A percentile compares a stretch with the other conserved stretches of the same genome.
phyloP scores from a whole-genome alignment of 2,329 filamentous ascomycete species.

The Talaromyces sp. region DNA sequence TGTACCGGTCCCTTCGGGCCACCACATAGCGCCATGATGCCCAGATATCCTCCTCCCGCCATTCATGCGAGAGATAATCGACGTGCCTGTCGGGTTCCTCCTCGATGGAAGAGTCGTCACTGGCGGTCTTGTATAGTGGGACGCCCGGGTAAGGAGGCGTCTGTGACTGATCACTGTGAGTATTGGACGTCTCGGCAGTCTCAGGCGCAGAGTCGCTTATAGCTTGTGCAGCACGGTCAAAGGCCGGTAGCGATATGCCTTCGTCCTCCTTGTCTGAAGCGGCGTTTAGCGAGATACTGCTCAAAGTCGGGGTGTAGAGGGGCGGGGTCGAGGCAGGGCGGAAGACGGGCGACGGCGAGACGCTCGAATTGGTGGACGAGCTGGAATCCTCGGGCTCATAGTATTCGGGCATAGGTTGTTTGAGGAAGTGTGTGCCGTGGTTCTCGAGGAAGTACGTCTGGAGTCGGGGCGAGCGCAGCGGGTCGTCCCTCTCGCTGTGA shows the following conservation, averaged over 20 bases:
- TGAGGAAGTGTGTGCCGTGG: slow-evolving; percentile 16
- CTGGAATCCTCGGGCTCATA: slow-evolving; percentile 19
- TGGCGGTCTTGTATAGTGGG: slow-evolving; percentile 1
- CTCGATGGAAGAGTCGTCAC: slow-evolving; percentile 70
- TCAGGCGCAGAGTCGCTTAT: neutral
- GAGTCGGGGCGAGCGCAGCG: slow-evolving; percentile 22
- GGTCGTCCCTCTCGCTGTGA: slow-evolving; percentile 14
- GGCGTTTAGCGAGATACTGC: slow-evolving; percentile 30
- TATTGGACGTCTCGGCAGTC: neutral
- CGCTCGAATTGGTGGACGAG: slow-evolving; percentile 30
- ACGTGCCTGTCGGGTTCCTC: slow-evolving; percentile 77
- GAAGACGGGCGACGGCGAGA: slow-evolving; percentile 32
- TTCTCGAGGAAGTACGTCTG: slow-evolving; percentile 28
- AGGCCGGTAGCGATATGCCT: slow-evolving; percentile 35
- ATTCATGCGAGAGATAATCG: slow-evolving; percentile 91
- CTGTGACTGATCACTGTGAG: neutral
- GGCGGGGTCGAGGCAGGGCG: slow-evolving; percentile 22
- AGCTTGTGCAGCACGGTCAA: slow-evolving; percentile 25
- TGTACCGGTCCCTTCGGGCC: slow-evolving; percentile 69
- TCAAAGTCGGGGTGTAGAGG: slow-evolving; percentile 32
- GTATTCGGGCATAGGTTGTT: slow-evolving; percentile 23
- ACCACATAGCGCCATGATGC: slow-evolving; percentile 93
- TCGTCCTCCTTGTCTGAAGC: slow-evolving; percentile 11
- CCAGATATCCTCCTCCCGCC: slow-evolving; percentile 96
- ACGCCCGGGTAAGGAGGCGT: neutral